phyloP scores from a whole-genome alignment of 202 grass and related monocot species.

The Zoysia matrella region DNA sequence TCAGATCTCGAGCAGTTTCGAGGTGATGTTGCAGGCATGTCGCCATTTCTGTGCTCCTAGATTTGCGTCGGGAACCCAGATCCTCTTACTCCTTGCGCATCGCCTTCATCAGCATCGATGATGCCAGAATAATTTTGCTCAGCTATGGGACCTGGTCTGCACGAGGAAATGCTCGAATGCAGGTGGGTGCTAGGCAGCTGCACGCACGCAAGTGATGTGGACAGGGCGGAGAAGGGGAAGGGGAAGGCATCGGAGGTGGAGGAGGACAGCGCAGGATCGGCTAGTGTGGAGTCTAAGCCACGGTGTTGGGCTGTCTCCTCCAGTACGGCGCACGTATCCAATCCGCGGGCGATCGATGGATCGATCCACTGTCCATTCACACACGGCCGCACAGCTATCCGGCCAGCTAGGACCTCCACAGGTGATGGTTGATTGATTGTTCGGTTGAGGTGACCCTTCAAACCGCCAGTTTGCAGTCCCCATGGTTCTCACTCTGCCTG shows the following conservation, averaged over 20 bases:
- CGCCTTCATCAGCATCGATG: too few species aligned
- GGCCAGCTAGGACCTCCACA: slow-evolving; percentile 20
- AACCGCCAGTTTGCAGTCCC: slow-evolving; percentile 36
- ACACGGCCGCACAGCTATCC: neutral
- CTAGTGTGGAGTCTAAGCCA: slow-evolving; percentile 75
- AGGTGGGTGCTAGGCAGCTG: slow-evolving; percentile 32
- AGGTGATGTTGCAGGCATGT: slow-evolving; percentile 20
- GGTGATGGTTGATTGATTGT: slow-evolving; percentile 58
- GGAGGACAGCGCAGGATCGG: slow-evolving; percentile 51
- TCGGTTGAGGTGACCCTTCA: slow-evolving; percentile 69
- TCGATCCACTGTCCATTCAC: slow-evolving; percentile 44
- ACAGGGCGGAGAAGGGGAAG: slow-evolving; percentile 27
- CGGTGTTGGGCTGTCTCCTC: slow-evolving; percentile 64
- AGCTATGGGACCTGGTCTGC: slow-evolving; percentile 24
- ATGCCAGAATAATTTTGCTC: too few species aligned
- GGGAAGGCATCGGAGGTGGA: slow-evolving; percentile 26
- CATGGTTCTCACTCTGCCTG: neutral
- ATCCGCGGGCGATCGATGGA: too few species aligned
- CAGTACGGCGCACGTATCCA: slow-evolving; percentile 19
- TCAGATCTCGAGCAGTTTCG: slow-evolving; percentile 2
- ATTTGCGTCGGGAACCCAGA: neutral
- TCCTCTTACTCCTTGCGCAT: neutral
- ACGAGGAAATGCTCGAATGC: slow-evolving; percentile 36
- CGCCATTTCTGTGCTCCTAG: slow-evolving; percentile 14
- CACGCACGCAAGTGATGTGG: slow-evolving; percentile 18